A percentile compares a stretch with the other conserved stretches of the same genome.
Evolutionary conservation across 139 green algal species (phyloP).

Genomic region (Chlamydomonas sp.): DNA sequence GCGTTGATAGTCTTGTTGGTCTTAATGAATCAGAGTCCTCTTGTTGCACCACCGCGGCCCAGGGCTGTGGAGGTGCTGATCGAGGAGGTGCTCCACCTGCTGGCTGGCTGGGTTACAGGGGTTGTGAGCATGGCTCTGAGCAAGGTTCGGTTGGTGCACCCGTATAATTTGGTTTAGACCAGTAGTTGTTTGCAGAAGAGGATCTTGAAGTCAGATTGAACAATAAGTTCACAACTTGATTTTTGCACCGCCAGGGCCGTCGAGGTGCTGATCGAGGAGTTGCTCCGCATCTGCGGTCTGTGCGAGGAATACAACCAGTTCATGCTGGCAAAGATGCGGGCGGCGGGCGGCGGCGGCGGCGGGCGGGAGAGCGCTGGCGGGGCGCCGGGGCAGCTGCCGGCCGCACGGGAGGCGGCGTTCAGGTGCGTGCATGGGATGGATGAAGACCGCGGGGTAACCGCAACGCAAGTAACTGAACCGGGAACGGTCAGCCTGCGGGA

Average conservation of each 20-base stretch:
- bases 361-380: slow-evolving; percentile 5
- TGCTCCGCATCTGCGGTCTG: slow-evolving; percentile 78
- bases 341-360: slow-evolving; percentile 11
- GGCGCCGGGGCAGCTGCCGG: slow-evolving; percentile 7
- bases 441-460: background rate
- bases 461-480: background rate
- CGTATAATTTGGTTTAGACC: too few relatives aligned
- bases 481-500: background rate
- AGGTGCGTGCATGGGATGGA: slow-evolving; percentile 25
- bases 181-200: background rate
- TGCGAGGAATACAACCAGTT: slow-evolving; percentile 94
- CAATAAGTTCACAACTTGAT: background rate
- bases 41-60: too few relatives aligned
- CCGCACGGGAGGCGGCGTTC: slow-evolving; percentile 44
- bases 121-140: too few relatives aligned
- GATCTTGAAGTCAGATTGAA: background rate
- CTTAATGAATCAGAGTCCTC: too few relatives aligned
- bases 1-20: too few relatives aligned
- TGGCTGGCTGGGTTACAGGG: too few relatives aligned
- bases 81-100: too few relatives aligned
- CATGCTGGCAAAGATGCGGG: slow-evolving; percentile 78
- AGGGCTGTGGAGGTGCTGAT: too few relatives aligned
- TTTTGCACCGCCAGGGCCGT: slow-evolving; percentile 50
- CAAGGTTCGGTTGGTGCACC: too few relatives aligned
- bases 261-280: slow-evolving; percentile 81